A percentile compares a stretch with the other conserved stretches of the same genome.
phyloP scores from a whole-genome alignment of 2,329 filamentous ascomycete species.

The Amylocarpus encephaloides region DNA sequence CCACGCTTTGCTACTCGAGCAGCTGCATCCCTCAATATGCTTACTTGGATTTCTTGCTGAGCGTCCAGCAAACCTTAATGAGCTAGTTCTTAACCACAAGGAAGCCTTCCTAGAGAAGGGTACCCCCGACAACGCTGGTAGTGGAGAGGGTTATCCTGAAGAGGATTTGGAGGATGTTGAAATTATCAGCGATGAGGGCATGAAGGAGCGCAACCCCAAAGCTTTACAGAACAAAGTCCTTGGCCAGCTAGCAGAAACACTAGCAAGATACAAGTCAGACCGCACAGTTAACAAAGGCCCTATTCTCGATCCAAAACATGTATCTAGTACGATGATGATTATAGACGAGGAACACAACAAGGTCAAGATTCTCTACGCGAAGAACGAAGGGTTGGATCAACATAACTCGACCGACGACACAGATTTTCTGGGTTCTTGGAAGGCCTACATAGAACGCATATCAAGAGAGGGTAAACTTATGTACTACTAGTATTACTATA shows the following conservation, averaged over 20 bases:
- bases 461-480: conserved; percentile 4
- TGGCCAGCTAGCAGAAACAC: conserved; percentile 10
- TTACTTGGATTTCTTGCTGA: conserved; percentile 10
- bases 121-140: conserved; percentile 3
- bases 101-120: conserved; percentile 4
- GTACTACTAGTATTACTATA: neutral
- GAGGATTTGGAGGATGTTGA: conserved; percentile 8
- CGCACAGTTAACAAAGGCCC: conserved; percentile 7
- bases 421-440: conserved; percentile 10
- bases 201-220: conserved; percentile 4
- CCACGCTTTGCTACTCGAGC: neutral
- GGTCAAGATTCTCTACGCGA: conserved; percentile 7
- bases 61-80: conserved; percentile 10
- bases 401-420: conserved; percentile 7
- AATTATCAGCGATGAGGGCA: conserved; percentile 6
- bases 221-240: conserved; percentile 9
- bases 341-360: conserved; percentile 7
- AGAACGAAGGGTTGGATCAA: conserved; percentile 8
- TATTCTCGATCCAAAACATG: conserved; percentile 10
- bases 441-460: conserved; percentile 7
- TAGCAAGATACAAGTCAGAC: conserved; percentile 13
- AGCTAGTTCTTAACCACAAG: conserved; percentile 8
- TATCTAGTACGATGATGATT: conserved; percentile 11
- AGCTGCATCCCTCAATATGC: conserved; percentile 10
- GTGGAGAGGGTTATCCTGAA: conserved; percentile 8